These are phyloP conservation scores for Penicillium sp. DNA, from an alignment of 2,329 filamentous ascomycete genomes.

Conservation along the genomic window DNA sequence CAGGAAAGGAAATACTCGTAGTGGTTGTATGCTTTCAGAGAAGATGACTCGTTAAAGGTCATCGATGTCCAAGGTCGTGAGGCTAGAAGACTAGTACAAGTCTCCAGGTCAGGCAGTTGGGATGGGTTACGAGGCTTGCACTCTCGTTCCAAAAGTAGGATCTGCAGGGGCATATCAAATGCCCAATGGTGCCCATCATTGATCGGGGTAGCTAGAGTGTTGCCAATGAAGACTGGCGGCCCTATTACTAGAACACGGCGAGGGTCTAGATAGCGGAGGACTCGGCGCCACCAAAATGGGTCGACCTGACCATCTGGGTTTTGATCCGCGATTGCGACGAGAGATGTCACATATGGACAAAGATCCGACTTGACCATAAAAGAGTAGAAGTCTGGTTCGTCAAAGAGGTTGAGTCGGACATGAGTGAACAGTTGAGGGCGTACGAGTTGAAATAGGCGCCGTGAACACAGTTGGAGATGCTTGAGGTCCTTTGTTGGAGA, in stretches of 20 bases:
- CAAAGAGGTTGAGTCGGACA: conserved; percentile 40
- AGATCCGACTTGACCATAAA: conserved; percentile 39
- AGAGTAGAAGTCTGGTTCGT: conserved; percentile 35
- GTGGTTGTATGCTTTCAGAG: conserved; percentile 65
- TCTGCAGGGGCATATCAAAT: conserved; percentile 62
- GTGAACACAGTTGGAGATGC: conserved; percentile 53
- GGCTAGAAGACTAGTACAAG: conserved; percentile 49
- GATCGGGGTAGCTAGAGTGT: conserved; percentile 57
- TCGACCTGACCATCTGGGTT: conserved; percentile 39
- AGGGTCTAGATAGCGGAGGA: conserved; percentile 56
- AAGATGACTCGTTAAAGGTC: conserved; percentile 69
- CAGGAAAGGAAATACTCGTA: conserved; percentile 68
- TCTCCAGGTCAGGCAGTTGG: conserved; percentile 28
- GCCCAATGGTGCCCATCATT: conserved; percentile 60
- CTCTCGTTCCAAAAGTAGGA: conserved; percentile 49
- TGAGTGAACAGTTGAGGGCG: conserved; percentile 60
- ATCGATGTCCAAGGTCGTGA: conserved; percentile 46
- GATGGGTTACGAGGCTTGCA: conserved; percentile 12
- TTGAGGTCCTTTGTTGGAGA: conserved; percentile 51
- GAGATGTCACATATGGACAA: conserved; percentile 43
- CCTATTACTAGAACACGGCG: conserved; percentile 57
- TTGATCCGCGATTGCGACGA: conserved; percentile 47
- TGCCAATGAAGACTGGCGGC: conserved; percentile 61
- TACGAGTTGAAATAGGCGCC: conserved; percentile 51
- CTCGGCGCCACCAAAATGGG: conserved; percentile 52